Conservation (phyloP, 768 basidiomycete genomes). For the Amanita exitialis region DNA sequence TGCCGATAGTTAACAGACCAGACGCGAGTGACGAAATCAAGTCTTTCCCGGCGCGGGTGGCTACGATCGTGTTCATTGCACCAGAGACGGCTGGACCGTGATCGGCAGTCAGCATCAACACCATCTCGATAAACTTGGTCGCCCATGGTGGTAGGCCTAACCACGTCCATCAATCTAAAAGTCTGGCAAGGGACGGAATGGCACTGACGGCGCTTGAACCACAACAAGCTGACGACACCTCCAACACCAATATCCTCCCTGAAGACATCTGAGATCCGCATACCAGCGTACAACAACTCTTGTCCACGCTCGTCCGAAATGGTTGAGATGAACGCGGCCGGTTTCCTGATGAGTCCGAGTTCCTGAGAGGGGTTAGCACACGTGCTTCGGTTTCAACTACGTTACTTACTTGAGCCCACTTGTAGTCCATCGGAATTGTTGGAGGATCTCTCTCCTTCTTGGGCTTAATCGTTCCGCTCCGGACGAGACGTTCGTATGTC, state of each 20-base stretch:
- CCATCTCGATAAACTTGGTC: constrained; percentile 99
- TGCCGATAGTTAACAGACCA: constrained; percentile 95
- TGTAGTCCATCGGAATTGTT: constrained; percentile 99
- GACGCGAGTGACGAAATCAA: constrained; percentile 93
- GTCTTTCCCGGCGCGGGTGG: constrained; percentile 98
- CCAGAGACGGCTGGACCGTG: constrained; percentile 97
- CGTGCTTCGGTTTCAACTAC: background rate
- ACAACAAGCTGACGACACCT: constrained; percentile 90
- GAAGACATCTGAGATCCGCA: constrained; percentile 98
- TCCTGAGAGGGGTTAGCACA: constrained; percentile 30
- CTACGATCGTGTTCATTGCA: constrained; percentile 99
- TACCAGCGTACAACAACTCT: constrained; percentile 96
- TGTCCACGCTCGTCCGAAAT: constrained; percentile 99
- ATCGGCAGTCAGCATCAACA: constrained; percentile 97
- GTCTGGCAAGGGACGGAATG: constrained; percentile 5
- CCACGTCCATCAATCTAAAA: background rate
- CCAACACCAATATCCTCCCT: constrained; percentile 95
- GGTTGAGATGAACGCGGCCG: constrained; percentile 97
- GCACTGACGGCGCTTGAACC: constrained; percentile 85
- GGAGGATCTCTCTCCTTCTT: constrained; percentile 82
- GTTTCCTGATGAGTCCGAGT: constrained; percentile 96
- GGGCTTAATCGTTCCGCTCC: constrained; percentile 53
- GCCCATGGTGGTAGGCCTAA: constrained; percentile 76
- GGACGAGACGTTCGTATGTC: constrained; percentile 78
- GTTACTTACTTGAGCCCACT: constrained; percentile 75